These are phyloP conservation scores for Torulaspora quercuum DNA, from an alignment of 805 yeast species.

Conservation along the genomic window DNA sequence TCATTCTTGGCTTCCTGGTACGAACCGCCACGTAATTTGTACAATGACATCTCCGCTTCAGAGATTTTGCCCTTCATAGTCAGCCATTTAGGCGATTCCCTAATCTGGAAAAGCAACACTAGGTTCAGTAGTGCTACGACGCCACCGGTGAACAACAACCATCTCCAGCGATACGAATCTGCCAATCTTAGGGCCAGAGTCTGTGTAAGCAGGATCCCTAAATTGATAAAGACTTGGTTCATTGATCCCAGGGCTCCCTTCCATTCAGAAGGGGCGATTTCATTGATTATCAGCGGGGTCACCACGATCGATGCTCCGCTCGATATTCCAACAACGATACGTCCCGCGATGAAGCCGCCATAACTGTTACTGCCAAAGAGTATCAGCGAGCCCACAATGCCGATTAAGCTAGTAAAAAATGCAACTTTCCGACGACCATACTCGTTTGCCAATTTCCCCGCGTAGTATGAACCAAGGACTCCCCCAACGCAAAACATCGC, in stretches of 20 bases:
- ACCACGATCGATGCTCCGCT: slow-evolving; percentile 87
- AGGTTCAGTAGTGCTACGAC: slow-evolving; percentile 51
- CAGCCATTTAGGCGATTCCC: slow-evolving; percentile 87
- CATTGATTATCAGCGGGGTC: slow-evolving; percentile 77
- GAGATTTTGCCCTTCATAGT: slow-evolving; percentile 32
- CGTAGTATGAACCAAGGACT: slow-evolving; percentile 64
- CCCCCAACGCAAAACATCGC: slow-evolving; percentile 88
- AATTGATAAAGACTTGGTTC: slow-evolving; percentile 82
- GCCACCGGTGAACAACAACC: slow-evolving; percentile 59
- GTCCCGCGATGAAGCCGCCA: slow-evolving; percentile 52
- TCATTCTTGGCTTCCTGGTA: slow-evolving; percentile 30
- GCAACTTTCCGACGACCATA: slow-evolving; percentile 60
- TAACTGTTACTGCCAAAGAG: slow-evolving; percentile 51
- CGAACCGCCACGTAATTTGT: slow-evolving; percentile 37
- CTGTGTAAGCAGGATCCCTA: slow-evolving; percentile 83
- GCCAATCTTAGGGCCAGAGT: slow-evolving; percentile 67
- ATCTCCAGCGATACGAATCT: slow-evolving; percentile 67
- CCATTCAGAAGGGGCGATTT: slow-evolving; percentile 63
- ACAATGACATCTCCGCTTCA: slow-evolving; percentile 42
- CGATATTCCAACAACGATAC: slow-evolving; percentile 76
- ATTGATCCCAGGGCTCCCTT: slow-evolving; percentile 83
- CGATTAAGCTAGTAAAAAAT: slow-evolving; percentile 50
- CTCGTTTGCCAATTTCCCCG: slow-evolving; percentile 64
- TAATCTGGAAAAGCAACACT: slow-evolving; percentile 42
- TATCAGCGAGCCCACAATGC: slow-evolving; percentile 51